Conservation (phyloP, 2,329 filamentous ascomycete species). For the Diplodia intermedia region DNA sequence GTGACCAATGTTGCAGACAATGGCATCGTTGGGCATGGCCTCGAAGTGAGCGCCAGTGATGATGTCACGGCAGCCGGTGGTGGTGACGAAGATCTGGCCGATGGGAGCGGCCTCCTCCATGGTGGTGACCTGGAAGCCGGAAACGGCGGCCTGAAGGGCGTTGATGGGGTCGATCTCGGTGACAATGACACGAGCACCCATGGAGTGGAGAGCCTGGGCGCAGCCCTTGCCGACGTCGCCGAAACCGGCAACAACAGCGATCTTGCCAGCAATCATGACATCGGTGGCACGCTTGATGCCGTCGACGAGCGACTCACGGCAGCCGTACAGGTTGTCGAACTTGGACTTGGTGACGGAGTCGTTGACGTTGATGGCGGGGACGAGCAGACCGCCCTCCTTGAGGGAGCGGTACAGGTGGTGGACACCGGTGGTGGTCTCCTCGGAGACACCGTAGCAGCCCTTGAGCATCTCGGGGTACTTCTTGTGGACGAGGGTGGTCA, state of each 20-base stretch:
- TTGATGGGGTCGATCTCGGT: slow-evolving; percentile 99
- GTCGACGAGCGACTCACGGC: slow-evolving; percentile 97
- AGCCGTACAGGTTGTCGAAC: slow-evolving; percentile 99
- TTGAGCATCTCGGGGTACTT: slow-evolving; percentile 99
- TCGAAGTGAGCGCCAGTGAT: slow-evolving; percentile 91
- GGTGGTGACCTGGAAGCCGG: slow-evolving; percentile 93
- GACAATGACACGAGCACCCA: slow-evolving; percentile 95
- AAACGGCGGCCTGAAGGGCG: slow-evolving; percentile 97
- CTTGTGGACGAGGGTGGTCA: slow-evolving; percentile 93
- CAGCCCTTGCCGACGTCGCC: slow-evolving; percentile 99
- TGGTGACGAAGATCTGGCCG: slow-evolving; percentile 99
- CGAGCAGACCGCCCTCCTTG: slow-evolving; percentile 74
- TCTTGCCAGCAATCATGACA: slow-evolving; percentile 99
- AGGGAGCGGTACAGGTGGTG: slow-evolving; percentile 99
- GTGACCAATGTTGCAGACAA: slow-evolving; percentile 99
- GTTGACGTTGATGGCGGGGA: slow-evolving; percentile 98
- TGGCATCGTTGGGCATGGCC: slow-evolving; percentile 94
- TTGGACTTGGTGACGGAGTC: slow-evolving; percentile 99
- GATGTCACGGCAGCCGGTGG: slow-evolving; percentile 98
- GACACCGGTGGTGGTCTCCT: slow-evolving; percentile 99
- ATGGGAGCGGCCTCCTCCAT: slow-evolving; percentile 93
- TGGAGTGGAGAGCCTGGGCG: slow-evolving; percentile 91
- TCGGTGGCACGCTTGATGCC: slow-evolving; percentile 99
- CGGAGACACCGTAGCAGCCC: slow-evolving; percentile 96
- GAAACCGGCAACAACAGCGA: slow-evolving; percentile 95